Evolutionary conservation across 208 protist species (phyloP).

Genomic region (Trypanosoma avium): DNA sequence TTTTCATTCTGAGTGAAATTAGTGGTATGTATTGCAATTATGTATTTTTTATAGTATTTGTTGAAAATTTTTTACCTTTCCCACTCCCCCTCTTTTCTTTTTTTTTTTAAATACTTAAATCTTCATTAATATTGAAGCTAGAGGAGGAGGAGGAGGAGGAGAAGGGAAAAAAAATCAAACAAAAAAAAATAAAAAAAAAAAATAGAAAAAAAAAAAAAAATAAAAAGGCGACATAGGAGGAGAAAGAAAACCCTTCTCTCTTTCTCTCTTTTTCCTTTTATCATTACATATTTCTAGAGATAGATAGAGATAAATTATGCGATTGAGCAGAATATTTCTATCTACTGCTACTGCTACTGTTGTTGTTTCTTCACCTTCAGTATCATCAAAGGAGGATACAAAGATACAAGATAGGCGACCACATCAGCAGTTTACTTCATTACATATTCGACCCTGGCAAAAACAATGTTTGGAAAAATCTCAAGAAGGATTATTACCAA

Average conservation of each 20-base stretch:
- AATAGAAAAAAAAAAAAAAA: neutral
- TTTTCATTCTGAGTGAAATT: too few species aligned
- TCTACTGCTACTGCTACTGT: neutral
- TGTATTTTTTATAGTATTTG: too few species aligned
- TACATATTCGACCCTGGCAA: slow-evolving; percentile 72
- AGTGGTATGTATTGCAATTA: too few species aligned
- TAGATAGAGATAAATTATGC: neutral
- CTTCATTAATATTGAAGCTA: too few species aligned
- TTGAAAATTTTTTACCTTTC: too few species aligned
- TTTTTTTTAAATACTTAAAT: too few species aligned
- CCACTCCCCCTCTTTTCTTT: too few species aligned
- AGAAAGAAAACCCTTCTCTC: neutral
- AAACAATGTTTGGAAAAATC: slow-evolving; percentile 29
- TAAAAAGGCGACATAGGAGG: neutral
- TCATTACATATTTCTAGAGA: neutral
- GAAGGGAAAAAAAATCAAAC: neutral
- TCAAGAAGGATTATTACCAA: slow-evolving; percentile 30
- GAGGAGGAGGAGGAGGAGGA: neutral
- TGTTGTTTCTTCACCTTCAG: neutral
- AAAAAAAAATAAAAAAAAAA: neutral
- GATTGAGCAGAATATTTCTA: neutral
- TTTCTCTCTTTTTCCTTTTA: neutral
- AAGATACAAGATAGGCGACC: slow-evolving; percentile 3
- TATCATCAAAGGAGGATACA: neutral
- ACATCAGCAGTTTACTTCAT: slow-evolving; percentile 30